These are phyloP conservation scores for Metschnikowia borealis DNA, from an alignment of 805 yeast genomes.

Conservation along the genomic window DNA sequence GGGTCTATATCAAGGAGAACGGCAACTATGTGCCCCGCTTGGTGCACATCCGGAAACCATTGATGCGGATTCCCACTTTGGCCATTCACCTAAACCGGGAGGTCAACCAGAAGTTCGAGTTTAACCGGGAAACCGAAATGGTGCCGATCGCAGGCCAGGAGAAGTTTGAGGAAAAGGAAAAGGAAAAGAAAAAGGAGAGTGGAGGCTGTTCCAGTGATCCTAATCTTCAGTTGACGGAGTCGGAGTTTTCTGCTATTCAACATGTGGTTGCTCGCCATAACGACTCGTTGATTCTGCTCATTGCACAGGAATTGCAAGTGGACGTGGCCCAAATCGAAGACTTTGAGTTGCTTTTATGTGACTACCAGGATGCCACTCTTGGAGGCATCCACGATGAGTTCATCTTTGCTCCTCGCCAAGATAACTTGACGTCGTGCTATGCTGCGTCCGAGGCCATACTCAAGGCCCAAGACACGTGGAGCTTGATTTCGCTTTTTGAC, in stretches of 20 bases:
- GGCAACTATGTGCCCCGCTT: constrained; percentile 60
- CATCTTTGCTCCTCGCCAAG: constrained; percentile 86
- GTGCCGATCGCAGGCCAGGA: constrained; percentile 77
- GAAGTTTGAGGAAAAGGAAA: constrained; percentile 6
- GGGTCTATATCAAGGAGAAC: constrained; percentile 64
- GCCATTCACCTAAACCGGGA: constrained; percentile 88
- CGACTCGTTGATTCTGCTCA: constrained; percentile 58
- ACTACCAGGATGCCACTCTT: constrained; percentile 73
- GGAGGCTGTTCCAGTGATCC: constrained; percentile 47
- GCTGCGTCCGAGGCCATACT: constrained; percentile 72
- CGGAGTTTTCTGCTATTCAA: constrained; percentile 62
- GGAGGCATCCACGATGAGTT: constrained; percentile 93
- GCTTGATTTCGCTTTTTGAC: constrained; percentile 80
- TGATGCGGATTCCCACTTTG: constrained; percentile 83
- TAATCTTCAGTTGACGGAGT: constrained; percentile 43
- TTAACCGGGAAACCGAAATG: constrained; percentile 83
- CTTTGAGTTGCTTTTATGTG: constrained; percentile 82
- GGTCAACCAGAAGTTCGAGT: constrained; percentile 74
- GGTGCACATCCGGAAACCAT: constrained; percentile 76
- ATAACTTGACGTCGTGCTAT: constrained; percentile 84
- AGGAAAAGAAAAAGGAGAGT: constrained; percentile 15
- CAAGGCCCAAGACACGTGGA: constrained; percentile 45
- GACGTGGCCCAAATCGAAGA: constrained; percentile 66
- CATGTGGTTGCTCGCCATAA: constrained; percentile 73
- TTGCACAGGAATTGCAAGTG: constrained; percentile 63